These are phyloP conservation scores for Alternaria sp. DNA, from an alignment of 2,329 filamentous ascomycete genomes.

Conservation along the genomic window DNA sequence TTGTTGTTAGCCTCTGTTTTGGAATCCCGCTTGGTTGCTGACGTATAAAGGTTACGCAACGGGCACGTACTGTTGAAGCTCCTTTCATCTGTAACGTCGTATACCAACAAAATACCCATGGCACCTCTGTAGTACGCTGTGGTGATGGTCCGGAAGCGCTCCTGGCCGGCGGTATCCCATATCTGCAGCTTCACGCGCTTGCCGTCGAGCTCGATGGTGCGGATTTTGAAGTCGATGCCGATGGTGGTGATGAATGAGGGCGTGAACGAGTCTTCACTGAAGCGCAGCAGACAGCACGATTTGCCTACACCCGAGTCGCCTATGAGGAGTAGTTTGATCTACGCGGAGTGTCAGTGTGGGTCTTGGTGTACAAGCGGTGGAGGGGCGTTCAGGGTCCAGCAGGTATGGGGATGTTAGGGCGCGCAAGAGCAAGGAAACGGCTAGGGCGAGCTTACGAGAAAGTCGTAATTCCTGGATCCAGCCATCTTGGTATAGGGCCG, in stretches of 20 bases:
- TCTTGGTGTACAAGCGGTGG: constrained; percentile 18
- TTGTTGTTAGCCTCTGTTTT: constrained; percentile 25
- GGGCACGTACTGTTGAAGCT: constrained; percentile 85
- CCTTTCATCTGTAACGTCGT: constrained; percentile 96
- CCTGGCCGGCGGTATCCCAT: constrained; percentile 98
- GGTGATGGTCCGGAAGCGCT: constrained; percentile 98
- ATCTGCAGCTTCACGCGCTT: constrained; percentile 99
- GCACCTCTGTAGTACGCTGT: constrained; percentile 98
- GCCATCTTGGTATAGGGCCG: constrained; percentile 70
- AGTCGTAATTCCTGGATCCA: constrained; percentile 98
- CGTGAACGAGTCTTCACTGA: constrained; percentile 97
- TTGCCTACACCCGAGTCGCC: constrained; percentile 97
- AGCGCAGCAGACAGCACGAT: constrained; percentile 94
- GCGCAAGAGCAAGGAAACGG: constrained; percentile 9
- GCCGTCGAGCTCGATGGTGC: constrained; percentile 97
- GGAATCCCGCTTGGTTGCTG: not conserved
- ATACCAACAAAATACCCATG: constrained; percentile 97
- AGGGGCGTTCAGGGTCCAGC: constrained; percentile 16
- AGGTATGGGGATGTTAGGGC: constrained; percentile 11
- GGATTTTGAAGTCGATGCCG: constrained; percentile 99
- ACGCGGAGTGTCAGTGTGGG: constrained; percentile 31
- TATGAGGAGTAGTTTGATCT: constrained; percentile 98
- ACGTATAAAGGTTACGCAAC: not conserved
- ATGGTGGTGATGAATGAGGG: constrained; percentile 99
- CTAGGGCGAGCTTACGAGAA: constrained; percentile 73